phyloP scores from a whole-genome alignment of 1,284 basidiomycete genomes.

The Malassezia equina region DNA sequence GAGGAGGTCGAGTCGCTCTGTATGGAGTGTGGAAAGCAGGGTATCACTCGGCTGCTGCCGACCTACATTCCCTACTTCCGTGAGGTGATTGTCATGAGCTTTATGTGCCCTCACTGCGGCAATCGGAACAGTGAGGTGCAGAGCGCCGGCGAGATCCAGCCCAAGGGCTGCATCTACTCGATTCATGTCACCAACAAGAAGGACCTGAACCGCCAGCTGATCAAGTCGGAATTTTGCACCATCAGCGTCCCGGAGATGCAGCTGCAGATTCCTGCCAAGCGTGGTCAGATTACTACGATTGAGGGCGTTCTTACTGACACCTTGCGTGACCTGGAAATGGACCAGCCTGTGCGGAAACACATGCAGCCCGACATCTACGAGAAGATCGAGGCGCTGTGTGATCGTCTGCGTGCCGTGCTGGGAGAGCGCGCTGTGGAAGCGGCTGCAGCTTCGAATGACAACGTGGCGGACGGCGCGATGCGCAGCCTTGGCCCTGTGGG shows the following conservation, averaged over 20 bases:
- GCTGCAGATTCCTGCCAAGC: constrained; percentile 71
- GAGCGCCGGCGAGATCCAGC: constrained; percentile 72
- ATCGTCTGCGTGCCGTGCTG: constrained; percentile 61
- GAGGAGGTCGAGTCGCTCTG: constrained; percentile 71
- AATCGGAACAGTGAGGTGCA: constrained; percentile 87
- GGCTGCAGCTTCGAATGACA: constrained; percentile 39
- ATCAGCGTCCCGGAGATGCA: constrained; percentile 77
- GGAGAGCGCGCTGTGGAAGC: constrained; percentile 40
- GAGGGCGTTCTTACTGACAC: constrained; percentile 85
- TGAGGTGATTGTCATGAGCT: constrained; percentile 91
- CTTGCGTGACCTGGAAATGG: constrained; percentile 66
- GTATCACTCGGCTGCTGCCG: constrained; percentile 77
- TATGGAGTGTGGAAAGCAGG: constrained; percentile 87
- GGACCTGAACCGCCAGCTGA: constrained; percentile 85
- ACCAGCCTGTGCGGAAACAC: constrained; percentile 76
- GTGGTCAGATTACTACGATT: constrained; percentile 88
- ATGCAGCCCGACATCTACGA: constrained; percentile 66
- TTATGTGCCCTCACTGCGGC: constrained; percentile 88
- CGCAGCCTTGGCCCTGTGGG: constrained; percentile 23
- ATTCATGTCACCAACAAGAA: constrained; percentile 60
- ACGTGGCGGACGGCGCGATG: constrained; percentile 30
- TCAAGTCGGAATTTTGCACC: constrained; percentile 76
- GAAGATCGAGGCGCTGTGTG: constrained; percentile 69
- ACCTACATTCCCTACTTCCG: constrained; percentile 93
- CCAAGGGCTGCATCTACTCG: constrained; percentile 60